Percentiles rank a stretch among this genome's conserved stretches.
Evolutionary conservation across 2,329 filamentous ascomycete genomes (phyloP).

Genomic region (Fonsecaea multimorphosa): DNA sequence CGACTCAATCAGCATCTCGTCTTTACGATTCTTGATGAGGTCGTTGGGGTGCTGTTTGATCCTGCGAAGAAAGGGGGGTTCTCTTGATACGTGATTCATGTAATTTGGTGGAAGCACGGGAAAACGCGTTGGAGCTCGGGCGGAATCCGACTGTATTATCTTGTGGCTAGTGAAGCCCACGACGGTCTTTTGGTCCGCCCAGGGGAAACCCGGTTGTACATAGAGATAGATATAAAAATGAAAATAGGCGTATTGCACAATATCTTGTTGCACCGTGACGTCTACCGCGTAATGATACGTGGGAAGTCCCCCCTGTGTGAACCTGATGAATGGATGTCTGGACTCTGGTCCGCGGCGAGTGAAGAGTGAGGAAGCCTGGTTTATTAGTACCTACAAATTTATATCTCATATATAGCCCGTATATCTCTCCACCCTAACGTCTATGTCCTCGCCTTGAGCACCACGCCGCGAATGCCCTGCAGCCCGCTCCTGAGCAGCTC

Average conservation of each 20-base stretch:
- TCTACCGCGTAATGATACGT: background rate
- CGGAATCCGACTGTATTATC: background rate
- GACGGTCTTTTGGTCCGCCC: background rate
- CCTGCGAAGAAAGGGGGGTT: conserved; percentile 21
- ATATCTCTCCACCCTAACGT: background rate
- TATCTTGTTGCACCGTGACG: background rate
- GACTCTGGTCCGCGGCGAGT: too few species aligned
- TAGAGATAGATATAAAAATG: conserved; percentile 1
- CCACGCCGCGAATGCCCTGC: conserved; percentile 14
- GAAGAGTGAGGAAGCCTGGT: too few species aligned
- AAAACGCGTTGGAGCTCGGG: background rate
- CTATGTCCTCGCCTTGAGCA: background rate
- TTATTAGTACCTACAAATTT: too few species aligned
- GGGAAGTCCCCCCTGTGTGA: background rate
- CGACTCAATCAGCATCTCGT: conserved; percentile 78
- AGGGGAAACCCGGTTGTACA: background rate
- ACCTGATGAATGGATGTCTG: background rate
- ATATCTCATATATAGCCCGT: background rate
- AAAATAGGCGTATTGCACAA: background rate
- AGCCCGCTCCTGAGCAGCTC: conserved; percentile 13
- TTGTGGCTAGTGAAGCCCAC: background rate
- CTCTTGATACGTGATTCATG: background rate
- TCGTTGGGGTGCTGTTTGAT: conserved; percentile 69
- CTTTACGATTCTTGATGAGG: conserved; percentile 74
- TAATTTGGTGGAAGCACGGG: background rate